These are phyloP conservation scores for Tetrahymena elliotti DNA, from an alignment of 73 alveolate genomes.

Conservation along the genomic window DNA sequence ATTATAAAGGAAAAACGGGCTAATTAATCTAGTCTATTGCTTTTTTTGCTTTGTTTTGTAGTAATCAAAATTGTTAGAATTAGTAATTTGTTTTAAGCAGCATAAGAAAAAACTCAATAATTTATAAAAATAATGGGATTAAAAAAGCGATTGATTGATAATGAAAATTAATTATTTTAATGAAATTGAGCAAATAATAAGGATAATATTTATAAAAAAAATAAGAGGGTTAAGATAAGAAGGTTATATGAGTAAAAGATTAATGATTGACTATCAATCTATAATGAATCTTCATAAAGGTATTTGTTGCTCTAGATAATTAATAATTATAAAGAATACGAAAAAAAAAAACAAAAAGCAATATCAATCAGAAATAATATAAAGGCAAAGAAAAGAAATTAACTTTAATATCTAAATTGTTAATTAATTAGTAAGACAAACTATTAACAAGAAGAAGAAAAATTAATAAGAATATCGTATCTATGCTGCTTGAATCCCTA, in stretches of 20 bases:
- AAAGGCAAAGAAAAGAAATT: background rate
- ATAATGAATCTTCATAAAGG: background rate
- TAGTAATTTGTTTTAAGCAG: background rate
- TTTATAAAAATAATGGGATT: background rate
- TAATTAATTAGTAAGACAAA: background rate
- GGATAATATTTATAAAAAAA: background rate
- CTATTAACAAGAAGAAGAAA: background rate
- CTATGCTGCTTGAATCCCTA: background rate
- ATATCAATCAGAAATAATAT: background rate
- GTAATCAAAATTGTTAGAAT: background rate
- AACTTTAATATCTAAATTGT: background rate
- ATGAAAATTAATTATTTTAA: background rate
- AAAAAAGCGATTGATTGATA: background rate
- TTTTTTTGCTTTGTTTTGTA: background rate
- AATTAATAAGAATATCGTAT: background rate
- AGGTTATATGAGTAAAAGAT: background rate
- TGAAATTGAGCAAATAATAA: background rate
- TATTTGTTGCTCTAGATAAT: background rate
- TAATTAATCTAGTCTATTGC: background rate
- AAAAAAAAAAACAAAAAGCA: background rate
- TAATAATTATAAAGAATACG: background rate
- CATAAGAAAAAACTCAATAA: background rate
- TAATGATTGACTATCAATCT: background rate
- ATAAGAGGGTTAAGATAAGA: background rate
- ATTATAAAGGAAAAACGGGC: background rate